Conservation (phyloP, 1,284 basidiomycete species). For the Sporisorium scitamineum region DNA sequence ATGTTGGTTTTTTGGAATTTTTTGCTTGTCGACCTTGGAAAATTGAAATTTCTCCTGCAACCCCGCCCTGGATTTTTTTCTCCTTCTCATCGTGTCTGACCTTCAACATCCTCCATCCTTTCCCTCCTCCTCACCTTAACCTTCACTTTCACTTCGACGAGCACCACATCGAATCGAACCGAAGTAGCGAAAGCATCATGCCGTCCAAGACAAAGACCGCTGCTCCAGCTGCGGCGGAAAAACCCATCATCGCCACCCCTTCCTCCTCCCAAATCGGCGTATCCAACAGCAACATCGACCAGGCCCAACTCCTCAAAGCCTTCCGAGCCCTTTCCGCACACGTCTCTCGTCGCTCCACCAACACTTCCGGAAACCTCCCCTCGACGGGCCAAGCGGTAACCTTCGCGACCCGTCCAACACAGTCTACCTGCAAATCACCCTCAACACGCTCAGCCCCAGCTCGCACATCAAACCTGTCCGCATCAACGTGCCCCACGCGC, state of each 20-base stretch:
- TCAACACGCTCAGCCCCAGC: conserved; percentile 53
- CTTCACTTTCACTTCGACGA: no score
- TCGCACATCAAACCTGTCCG: conserved; percentile 62
- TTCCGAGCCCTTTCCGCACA: conserved; percentile 61
- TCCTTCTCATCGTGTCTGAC: not conserved
- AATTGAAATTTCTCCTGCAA: not conserved
- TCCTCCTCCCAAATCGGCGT: conserved; percentile 28
- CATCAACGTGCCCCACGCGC: conserved; percentile 74
- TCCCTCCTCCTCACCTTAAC: not conserved
- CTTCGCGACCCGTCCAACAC: conserved; percentile 51
- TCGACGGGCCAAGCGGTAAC: conserved; percentile 47
- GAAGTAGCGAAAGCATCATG: conserved; percentile 6
- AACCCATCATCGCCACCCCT: conserved; percentile 27
- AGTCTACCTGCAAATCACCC: conserved; percentile 59
- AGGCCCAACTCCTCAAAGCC: conserved; percentile 58
- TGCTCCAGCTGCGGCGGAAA: conserved; percentile 11
- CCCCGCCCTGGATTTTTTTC: not conserved
- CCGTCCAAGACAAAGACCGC: conserved; percentile 18
- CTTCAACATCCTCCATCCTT: not conserved
- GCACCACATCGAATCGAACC: not conserved
- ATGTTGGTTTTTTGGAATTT: conserved; percentile 10
- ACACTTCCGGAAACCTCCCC: conserved; percentile 33
- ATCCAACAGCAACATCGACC: conserved; percentile 45
- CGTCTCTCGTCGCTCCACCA: conserved; percentile 20
- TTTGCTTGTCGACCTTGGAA: conserved; percentile 9